Percentiles rank a stretch among this genome's conserved stretches.
Evolutionary conservation across 1,284 basidiomycete genomes (phyloP).

Genomic region (Leccinum fallax): DNA sequence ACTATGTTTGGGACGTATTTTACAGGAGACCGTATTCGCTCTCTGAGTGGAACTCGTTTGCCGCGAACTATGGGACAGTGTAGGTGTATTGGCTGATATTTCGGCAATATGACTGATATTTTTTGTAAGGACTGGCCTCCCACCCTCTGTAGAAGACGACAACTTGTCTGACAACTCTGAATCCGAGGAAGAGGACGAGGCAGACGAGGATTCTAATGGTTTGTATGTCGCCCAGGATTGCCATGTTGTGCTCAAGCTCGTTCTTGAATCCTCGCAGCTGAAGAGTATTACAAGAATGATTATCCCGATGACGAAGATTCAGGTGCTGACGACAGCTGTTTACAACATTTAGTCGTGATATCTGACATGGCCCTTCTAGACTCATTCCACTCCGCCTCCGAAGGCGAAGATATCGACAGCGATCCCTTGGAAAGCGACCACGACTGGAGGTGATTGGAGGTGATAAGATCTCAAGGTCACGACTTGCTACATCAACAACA

Average conservation of each 20-base stretch:
- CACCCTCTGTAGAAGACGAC: slow-evolving; percentile 53
- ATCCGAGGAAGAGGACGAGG: slow-evolving; percentile 70
- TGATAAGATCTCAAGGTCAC: not conserved
- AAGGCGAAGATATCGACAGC: slow-evolving; percentile 25
- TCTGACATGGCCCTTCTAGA: slow-evolving; percentile 20
- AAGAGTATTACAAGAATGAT: slow-evolving; percentile 81
- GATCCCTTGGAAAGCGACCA: slow-evolving; percentile 26
- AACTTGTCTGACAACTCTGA: slow-evolving; percentile 50
- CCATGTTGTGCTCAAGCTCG: slow-evolving; percentile 2
- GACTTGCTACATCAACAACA: slow-evolving; percentile 14
- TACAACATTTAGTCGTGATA: not conserved
- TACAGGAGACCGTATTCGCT: slow-evolving; percentile 63
- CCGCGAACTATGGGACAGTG: slow-evolving; percentile 67
- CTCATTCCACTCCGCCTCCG: slow-evolving; percentile 29
- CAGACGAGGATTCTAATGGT: slow-evolving; percentile 83
- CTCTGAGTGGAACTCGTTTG: slow-evolving; percentile 56
- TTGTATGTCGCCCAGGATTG: slow-evolving; percentile 12
- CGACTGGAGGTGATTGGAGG: slow-evolving; percentile 31
- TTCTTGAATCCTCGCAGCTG: slow-evolving; percentile 46
- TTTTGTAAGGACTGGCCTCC: slow-evolving; percentile 59
- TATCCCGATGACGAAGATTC: slow-evolving; percentile 74
- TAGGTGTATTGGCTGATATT: slow-evolving; percentile 35
- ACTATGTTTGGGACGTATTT: slow-evolving; percentile 82
- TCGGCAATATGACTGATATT: slow-evolving; percentile 9
- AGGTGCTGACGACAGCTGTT: slow-evolving; percentile 46